Conservation (phyloP, 2,329 filamentous ascomycete species). For the Colletotrichum melonis region DNA sequence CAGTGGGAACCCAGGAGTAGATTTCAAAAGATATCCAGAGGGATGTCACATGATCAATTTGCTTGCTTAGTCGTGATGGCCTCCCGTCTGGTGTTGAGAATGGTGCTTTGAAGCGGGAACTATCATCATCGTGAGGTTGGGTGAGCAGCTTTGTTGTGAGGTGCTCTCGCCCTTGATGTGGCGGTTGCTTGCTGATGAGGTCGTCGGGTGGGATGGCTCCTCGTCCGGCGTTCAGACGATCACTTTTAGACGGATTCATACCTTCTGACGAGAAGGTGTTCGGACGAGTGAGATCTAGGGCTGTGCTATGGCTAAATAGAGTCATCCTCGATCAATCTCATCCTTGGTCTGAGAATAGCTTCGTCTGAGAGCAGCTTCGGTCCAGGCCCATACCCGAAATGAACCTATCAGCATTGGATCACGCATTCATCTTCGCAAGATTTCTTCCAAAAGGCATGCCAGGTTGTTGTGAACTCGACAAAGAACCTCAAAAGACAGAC, state of each 20-base stretch:
- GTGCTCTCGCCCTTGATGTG: not conserved
- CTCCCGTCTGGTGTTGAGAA: not conserved
- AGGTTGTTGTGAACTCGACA: not conserved
- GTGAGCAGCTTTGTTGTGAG: not conserved
- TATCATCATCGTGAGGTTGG: not conserved
- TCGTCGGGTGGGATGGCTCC: not conserved
- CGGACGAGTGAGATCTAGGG: not conserved
- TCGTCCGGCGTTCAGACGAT: not conserved
- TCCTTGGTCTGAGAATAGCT: not conserved
- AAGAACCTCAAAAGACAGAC: not conserved
- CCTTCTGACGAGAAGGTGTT: not conserved
- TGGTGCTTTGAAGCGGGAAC: not conserved
- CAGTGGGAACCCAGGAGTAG: not conserved
- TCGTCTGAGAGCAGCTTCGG: not conserved
- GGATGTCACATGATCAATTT: not conserved
- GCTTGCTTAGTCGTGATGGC: not conserved
- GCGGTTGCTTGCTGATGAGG: not conserved
- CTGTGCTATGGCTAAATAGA: not conserved
- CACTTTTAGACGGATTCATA: not conserved
- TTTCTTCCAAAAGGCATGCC: not conserved
- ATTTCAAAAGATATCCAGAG: not conserved
- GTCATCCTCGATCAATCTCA: not conserved
- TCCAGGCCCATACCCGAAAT: not conserved
- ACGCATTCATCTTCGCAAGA: not conserved
- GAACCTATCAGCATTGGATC: not conserved